A percentile compares a stretch with the other conserved stretches of the same genome.
phyloP scores from a whole-genome alignment of 345 rosid species.

The Iberis pinnata region DNA sequence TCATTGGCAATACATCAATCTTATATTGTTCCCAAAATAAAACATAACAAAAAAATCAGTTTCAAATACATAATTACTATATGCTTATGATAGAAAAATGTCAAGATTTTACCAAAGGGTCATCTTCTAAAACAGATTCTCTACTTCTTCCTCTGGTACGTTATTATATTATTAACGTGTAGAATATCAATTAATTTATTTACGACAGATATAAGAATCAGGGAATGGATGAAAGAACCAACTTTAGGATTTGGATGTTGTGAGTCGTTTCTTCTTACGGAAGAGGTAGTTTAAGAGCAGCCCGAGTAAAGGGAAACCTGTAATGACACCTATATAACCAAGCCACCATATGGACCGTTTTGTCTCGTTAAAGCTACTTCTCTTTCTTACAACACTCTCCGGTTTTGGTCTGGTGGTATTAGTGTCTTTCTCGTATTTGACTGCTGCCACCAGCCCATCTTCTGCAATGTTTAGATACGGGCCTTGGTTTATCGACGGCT shows the following conservation, averaged over 20 bases:
- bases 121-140: too few relatives aligned
- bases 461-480: constrained; percentile 52
- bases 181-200: too few relatives aligned
- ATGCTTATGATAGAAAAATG: too few relatives aligned
- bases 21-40: too few relatives aligned
- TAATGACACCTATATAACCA: constrained; percentile 46
- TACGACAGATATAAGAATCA: too few relatives aligned
- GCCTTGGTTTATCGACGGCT: constrained; percentile 58
- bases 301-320: constrained; percentile 62
- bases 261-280: constrained; percentile 39
- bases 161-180: too few relatives aligned
- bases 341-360: constrained; percentile 48
- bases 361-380: constrained; percentile 37
- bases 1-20: too few relatives aligned
- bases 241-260: constrained; percentile 2
- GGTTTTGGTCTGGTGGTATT: constrained; percentile 19
- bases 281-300: constrained; percentile 35
- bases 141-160: too few relatives aligned
- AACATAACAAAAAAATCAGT: too few relatives aligned
- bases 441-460: constrained; percentile 70
- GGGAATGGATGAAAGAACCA: too few relatives aligned
- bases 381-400: constrained; percentile 22
- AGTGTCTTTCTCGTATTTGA: constrained; percentile 31
- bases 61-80: too few relatives aligned
- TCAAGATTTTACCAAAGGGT: too few relatives aligned